Evolutionary conservation across 2,329 filamentous ascomycete genomes (phyloP).

Genomic region (Stagonosporopsis tanaceti): DNA sequence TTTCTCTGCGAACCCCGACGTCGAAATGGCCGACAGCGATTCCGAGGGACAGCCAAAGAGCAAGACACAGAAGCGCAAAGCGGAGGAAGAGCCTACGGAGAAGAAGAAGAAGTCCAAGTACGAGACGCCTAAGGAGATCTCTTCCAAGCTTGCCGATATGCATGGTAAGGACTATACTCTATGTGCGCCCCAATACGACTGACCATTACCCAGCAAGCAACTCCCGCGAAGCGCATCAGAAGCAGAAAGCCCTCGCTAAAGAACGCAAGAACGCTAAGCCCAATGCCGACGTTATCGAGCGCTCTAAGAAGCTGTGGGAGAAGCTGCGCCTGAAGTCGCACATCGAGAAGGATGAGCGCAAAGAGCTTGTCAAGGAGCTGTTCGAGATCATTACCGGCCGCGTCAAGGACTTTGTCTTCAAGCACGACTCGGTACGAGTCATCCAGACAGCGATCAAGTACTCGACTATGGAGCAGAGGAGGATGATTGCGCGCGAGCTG

Average conservation of each 20-base stretch:
- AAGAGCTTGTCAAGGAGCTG: slow-evolving; percentile 85
- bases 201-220: slow-evolving; percentile 65
- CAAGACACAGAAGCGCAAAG: slow-evolving; percentile 33
- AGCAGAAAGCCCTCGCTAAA: slow-evolving; percentile 86
- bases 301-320: slow-evolving; percentile 98
- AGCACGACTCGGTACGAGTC: slow-evolving; percentile 96
- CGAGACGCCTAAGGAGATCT: slow-evolving; percentile 26
- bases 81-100: slow-evolving; percentile 26
- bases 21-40: slow-evolving; percentile 35
- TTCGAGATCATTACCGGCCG: slow-evolving; percentile 90
- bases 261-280: slow-evolving; percentile 94
- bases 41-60: slow-evolving; percentile 29
- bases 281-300: slow-evolving; percentile 84
- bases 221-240: slow-evolving; percentile 85
- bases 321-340: slow-evolving; percentile 90
- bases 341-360: slow-evolving; percentile 85
- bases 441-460: slow-evolving; percentile 98
- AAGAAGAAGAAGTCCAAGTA: slow-evolving; percentile 38
- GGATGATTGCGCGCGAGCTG: slow-evolving; percentile 85
- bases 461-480: slow-evolving; percentile 82
- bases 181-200: slow-evolving; percentile 3
- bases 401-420: slow-evolving; percentile 95
- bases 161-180: slow-evolving; percentile 33
- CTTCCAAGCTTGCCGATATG: slow-evolving; percentile 35
- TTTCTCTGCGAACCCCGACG: slow-evolving; percentile 42